Base-by-base conservation (phyloP, 371 early-diverging fungal species). In the Amoeboaphelidium protococcarum region DNA sequence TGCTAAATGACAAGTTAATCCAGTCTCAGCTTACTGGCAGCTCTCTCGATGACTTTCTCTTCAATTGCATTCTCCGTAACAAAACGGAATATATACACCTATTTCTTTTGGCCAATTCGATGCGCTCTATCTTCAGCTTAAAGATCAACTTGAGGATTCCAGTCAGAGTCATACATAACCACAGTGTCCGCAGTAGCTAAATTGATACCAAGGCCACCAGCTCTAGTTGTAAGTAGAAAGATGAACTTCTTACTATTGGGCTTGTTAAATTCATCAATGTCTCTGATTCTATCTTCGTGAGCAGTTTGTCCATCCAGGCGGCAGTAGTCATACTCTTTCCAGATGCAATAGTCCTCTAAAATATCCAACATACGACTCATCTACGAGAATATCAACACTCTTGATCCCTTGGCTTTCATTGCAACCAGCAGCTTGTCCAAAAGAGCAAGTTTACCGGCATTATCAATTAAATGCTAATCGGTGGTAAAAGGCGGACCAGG, bases 171-270 rank as follows among this genome's bases (percentile, higher is more conserved):
- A 57, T 84, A 98, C 50, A 99, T 71, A 45, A 98, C 71, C 37
- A 99, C 99, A 25, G 76, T 82, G 61, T 98, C 94, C 12, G 99
- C 99, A 1, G 85, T 80, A 0, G 89, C 85, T 57, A 99, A 66
- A 61, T 98, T 99, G 57, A 99, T 94, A 50, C 99, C 99, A 20
- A 98, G 69, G 47, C 97, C 98, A 51, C 98, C 99, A 2, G 97
- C 95, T 46, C 91, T 76, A 13, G 98, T 98, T 1, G 98, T 95
- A 25, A 97, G 62, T 59, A 98, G 68, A 54, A 98, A 99, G 41
- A 98, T 73, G 58, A 96, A 98, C 57, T 88, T 87, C 43, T 72
- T 71, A 60, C 86, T 82, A 19, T 68, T 80, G 1, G 83, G 82
- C 26, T 65, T 67, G 65, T 94, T 97, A 66, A 79, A 99, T 50